phyloP scores from a whole-genome alignment of 2,329 filamentous ascomycete species.

The Whalleya microplaca region DNA sequence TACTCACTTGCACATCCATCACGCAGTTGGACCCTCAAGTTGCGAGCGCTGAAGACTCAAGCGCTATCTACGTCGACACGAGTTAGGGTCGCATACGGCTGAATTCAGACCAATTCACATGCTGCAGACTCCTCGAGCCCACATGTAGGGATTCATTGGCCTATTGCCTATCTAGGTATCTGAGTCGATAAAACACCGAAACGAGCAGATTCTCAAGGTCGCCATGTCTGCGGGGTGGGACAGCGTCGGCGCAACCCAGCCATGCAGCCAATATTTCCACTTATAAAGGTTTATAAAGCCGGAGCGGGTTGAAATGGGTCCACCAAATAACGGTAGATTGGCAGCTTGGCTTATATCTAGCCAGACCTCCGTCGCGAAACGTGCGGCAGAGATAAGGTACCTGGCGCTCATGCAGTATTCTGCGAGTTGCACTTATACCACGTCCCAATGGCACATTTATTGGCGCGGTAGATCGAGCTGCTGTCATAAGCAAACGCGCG shows the following conservation, averaged over 20 bases:
- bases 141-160: conserved; percentile 12
- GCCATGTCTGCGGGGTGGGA: conserved; percentile 22
- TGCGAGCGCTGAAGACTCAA: not conserved
- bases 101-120: conserved; percentile 16
- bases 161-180: conserved; percentile 7
- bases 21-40: not conserved
- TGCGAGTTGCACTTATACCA: not conserved
- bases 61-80: conserved; percentile 1
- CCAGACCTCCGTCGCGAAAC: conserved; percentile 3
- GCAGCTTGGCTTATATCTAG: conserved; percentile 12
- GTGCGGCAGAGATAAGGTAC: conserved; percentile 12
- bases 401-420: conserved; percentile 1
- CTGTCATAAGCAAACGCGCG: not conserved
- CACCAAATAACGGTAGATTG: conserved; percentile 16
- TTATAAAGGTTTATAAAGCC: conserved; percentile 15
- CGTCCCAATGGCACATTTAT: not conserved
- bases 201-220: conserved; percentile 16
- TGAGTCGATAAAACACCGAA: conserved; percentile 13
- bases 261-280: conserved; percentile 11
- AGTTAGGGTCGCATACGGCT: conserved; percentile 19
- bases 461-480: conserved; percentile 6
- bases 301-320: conserved; percentile 10
- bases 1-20: conserved; percentile 4
- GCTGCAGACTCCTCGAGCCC: conserved; percentile 7
- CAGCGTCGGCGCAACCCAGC: conserved; percentile 17